phyloP scores from a whole-genome alignment of 305 asterid genomes.

The Salvia sclarea region DNA sequence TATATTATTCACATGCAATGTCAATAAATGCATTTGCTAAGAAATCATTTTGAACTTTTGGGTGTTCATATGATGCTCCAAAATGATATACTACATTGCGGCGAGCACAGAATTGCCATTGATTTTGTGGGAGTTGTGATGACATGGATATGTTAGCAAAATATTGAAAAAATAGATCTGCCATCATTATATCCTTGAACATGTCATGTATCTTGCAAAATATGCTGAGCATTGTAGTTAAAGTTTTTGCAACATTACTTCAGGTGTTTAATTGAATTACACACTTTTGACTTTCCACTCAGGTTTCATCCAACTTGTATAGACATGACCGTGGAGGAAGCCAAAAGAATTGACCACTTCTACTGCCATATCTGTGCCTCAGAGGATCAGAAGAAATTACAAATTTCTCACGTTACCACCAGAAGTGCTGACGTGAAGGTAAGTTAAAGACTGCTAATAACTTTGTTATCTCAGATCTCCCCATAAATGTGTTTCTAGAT shows the following conservation, averaged over 20 bases:
- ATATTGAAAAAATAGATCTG: background rate
- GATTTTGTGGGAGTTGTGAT: background rate
- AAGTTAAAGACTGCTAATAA: slow-evolving; percentile 25
- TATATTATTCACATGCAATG: background rate
- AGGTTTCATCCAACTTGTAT: slow-evolving; percentile 90
- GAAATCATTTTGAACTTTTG: background rate
- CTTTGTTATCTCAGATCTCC: slow-evolving; percentile 18
- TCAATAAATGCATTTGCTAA: background rate
- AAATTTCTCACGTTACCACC: slow-evolving; percentile 55
- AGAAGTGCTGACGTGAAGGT: slow-evolving; percentile 71
- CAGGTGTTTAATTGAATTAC: slow-evolving; percentile 16
- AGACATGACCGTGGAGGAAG: slow-evolving; percentile 72
- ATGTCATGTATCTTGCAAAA: background rate
- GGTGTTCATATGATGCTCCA: slow-evolving; percentile 1
- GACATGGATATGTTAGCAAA: background rate
- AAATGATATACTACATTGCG: background rate
- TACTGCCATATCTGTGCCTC: slow-evolving; percentile 66
- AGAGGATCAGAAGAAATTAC: slow-evolving; percentile 63
- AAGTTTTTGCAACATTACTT: slow-evolving; percentile 12
- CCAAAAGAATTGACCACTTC: slow-evolving; percentile 63
- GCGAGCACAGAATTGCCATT: background rate
- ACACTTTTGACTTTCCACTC: slow-evolving; percentile 31
- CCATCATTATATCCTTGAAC: slow-evolving; percentile 14
- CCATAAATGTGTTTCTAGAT: background rate
- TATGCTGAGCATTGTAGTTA: background rate